These are phyloP conservation scores for Pseudognaphalium luteoalbum DNA, from an alignment of 129 eudicot species.

Conservation along the genomic window DNA sequence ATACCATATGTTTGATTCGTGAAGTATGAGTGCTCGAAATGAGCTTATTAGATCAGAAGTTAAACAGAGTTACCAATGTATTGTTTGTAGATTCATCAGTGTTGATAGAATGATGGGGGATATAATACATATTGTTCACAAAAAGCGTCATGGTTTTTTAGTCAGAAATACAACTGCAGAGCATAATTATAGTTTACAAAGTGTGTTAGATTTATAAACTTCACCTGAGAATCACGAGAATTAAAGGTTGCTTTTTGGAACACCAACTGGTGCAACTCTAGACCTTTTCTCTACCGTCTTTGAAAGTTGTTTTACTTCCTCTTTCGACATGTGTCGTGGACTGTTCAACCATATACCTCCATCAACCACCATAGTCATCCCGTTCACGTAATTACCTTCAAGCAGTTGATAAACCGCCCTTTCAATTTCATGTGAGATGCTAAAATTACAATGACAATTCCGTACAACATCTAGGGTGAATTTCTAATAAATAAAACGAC, in stretches of 20 bases:
- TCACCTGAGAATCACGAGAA: background rate
- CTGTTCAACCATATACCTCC: conserved; percentile 51
- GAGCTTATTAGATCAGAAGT: background rate
- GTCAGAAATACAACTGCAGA: background rate
- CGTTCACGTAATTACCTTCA: conserved; percentile 52
- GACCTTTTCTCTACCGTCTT: conserved; percentile 48
- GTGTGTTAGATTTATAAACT: background rate
- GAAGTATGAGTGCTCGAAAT: background rate
- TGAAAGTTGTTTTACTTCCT: conserved; percentile 47
- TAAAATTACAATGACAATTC: background rate
- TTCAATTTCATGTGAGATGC: background rate
- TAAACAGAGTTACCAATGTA: background rate
- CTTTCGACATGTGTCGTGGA: conserved; percentile 46
- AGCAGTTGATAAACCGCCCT: background rate
- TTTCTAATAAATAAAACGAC: background rate
- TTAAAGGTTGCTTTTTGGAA: conserved; percentile 55
- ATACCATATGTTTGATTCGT: background rate
- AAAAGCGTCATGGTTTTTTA: background rate
- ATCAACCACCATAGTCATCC: conserved; percentile 46
- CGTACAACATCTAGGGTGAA: background rate
- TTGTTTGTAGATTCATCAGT: background rate
- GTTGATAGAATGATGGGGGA: background rate
- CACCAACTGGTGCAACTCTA: conserved; percentile 44
- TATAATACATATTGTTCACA: background rate
- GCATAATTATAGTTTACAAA: background rate